Conservation (phyloP, 1,139 yeast genomes). For the Suhomyces chickasaworum region DNA sequence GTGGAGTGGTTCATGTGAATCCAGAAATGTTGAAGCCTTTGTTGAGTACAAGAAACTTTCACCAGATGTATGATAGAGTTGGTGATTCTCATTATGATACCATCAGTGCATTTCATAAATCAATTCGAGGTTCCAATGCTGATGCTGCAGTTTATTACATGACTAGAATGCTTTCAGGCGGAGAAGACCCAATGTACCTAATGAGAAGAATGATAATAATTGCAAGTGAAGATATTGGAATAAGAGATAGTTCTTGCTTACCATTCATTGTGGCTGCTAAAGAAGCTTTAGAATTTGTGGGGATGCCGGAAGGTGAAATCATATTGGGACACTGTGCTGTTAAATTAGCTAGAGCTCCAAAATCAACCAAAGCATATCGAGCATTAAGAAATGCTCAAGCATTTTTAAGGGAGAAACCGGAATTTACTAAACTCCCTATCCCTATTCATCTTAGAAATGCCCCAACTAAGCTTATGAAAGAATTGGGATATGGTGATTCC, state of each 20-base stretch:
- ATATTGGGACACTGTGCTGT: conserved; percentile 91
- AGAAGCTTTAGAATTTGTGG: conserved; percentile 88
- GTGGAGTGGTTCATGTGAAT: conserved; percentile 34
- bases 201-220: conserved; percentile 90
- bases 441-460: conserved; percentile 90
- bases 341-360: conserved; percentile 80
- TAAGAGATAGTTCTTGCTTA: conserved; percentile 76
- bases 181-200: conserved; percentile 92
- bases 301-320: conserved; percentile 94
- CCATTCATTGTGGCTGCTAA: conserved; percentile 87
- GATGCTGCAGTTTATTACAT: conserved; percentile 88
- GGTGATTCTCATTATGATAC: conserved; percentile 96
- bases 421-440: conserved; percentile 62
- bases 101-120: conserved; percentile 90
- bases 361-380: conserved; percentile 81
- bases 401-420: conserved; percentile 59
- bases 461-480: conserved; percentile 87
- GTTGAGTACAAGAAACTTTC: conserved; percentile 43
- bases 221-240: conserved; percentile 89
- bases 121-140: conserved; percentile 83
- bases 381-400: conserved; percentile 71
- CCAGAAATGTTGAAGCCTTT: conserved; percentile 42
- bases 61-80: conserved; percentile 74
- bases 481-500: conserved; percentile 78
- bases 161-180: conserved; percentile 84